Conservation (phyloP, 441 rosid genomes). For the Erysimum cheiri region DNA sequence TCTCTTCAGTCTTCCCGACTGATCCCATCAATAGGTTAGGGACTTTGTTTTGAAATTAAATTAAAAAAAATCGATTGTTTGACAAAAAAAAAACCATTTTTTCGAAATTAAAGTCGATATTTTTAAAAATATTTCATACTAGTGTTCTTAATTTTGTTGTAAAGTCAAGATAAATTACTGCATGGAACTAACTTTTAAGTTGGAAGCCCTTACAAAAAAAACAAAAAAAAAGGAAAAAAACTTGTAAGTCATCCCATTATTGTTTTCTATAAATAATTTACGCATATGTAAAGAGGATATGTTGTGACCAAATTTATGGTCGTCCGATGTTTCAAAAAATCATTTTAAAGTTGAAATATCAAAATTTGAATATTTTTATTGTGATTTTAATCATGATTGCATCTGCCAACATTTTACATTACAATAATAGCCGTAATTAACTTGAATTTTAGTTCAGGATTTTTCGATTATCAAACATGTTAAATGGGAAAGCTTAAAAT, state of each 20-base stretch:
- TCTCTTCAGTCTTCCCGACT: slow-evolving; percentile 10
- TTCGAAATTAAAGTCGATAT: background rate
- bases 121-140: background rate
- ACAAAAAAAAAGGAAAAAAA: too few relatives aligned
- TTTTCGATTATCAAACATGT: background rate
- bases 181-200: background rate
- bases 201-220: background rate
- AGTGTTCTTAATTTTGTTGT: background rate
- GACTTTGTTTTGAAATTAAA: slow-evolving; percentile 10
- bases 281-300: background rate
- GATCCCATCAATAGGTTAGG: slow-evolving; percentile 29
- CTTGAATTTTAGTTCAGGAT: background rate
- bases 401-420: background rate
- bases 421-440: background rate
- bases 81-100: background rate
- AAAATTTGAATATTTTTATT: background rate
- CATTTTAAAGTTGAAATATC: background rate
- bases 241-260: background rate
- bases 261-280: background rate
- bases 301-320: background rate
- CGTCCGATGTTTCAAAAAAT: background rate
- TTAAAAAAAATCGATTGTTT: too few relatives aligned
- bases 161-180: background rate
- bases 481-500: slow-evolving; percentile 26
- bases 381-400: background rate